Base-by-base conservation (phyloP, 768 basidiomycete genomes). In the Peribolospora kevripleyi region DNA sequence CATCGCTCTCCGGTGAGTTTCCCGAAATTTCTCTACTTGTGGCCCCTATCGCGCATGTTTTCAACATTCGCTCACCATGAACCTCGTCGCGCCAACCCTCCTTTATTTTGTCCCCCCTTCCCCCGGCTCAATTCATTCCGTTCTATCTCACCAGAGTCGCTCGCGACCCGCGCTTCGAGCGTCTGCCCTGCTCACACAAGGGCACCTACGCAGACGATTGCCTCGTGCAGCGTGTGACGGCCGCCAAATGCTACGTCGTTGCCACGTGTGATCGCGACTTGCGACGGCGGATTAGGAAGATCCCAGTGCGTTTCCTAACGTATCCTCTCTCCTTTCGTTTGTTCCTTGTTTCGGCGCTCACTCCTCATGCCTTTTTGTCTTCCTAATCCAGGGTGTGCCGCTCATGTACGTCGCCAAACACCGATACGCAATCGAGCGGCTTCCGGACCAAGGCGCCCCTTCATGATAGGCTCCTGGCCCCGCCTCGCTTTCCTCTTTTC, bases 141-240 rank as follows among this genome's bases (percentile, higher is more conserved):
- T 9, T 9, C 47, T 39, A 10, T 37, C 42, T 14, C 11, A 38
- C 14, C 64, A 95, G 91, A 41, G 82, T 97, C 53, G 93, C 93
- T 39, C 84, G 91, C 53, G 93, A 98, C 68, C 86, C 90, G 40
- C 78, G 93, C 51, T 97, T 98, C 63, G 93, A 98, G 65, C 81
- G 91, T 48, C 74, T 98, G 49, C 76, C 75, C 48, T 98, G 93
- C 68, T 79, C 83, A 43, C 93, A 98, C 67, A 73, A 77, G 4
- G 93, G 93, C 25, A 93, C 88, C n/a, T 98, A 98, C 64, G 93
- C 93, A 14, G 93, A 98, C 66, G 93, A 98, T 72, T 98, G 93
- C 66, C 76, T 98, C 25, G 84, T 98, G 13, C 85, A 97, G 65
- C 81, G 93, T 41, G 87, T 95, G 7, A 85, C 84, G 3, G 77